Conservation (phyloP, 495 filamentous ascomycete genomes). For the Penicillium goetzii region DNA sequence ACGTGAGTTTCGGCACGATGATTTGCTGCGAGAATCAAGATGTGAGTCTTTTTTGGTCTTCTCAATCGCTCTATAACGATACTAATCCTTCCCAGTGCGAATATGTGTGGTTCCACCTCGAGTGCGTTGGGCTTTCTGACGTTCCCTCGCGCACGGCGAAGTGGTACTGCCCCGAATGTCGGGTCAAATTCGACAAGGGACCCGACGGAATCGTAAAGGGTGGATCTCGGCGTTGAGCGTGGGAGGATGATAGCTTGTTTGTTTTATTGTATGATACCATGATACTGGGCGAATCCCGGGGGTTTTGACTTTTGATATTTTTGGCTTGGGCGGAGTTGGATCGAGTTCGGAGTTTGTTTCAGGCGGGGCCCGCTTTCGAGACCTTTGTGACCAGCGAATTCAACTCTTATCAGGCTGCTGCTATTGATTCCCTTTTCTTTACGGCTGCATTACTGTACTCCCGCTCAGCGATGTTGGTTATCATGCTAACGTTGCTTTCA, state of each 20-base stretch:
- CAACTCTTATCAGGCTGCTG: neutral
- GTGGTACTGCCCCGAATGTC: conserved; percentile 94
- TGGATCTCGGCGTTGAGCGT: conserved; percentile 37
- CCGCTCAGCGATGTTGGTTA: neutral
- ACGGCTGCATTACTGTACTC: no score
- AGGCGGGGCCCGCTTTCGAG: neutral
- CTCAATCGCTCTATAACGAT: conserved; percentile 19
- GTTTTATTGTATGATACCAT: conserved; percentile 37
- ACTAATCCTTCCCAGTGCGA: conserved; percentile 56
- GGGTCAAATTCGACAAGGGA: conserved; percentile 63
- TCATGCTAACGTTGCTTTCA: neutral
- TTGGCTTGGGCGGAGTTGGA: neutral
- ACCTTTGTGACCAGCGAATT: conserved; percentile 1
- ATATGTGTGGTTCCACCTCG: conserved; percentile 91
- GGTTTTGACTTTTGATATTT: conserved; percentile 14
- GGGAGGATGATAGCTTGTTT: conserved; percentile 6
- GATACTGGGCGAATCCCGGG: conserved; percentile 18
- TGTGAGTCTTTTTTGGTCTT: conserved; percentile 59
- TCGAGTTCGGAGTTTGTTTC: conserved; percentile 6
- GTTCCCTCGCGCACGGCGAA: conserved; percentile 77
- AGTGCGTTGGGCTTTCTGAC: conserved; percentile 78
- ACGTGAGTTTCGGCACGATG: conserved; percentile 94
- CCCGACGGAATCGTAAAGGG: conserved; percentile 46
- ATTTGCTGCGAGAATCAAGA: conserved; percentile 90
- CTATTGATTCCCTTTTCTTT: neutral